These are phyloP conservation scores for Verticillium zaregamsianum DNA, from an alignment of 2,329 filamentous ascomycete genomes.

Conservation along the genomic window DNA sequence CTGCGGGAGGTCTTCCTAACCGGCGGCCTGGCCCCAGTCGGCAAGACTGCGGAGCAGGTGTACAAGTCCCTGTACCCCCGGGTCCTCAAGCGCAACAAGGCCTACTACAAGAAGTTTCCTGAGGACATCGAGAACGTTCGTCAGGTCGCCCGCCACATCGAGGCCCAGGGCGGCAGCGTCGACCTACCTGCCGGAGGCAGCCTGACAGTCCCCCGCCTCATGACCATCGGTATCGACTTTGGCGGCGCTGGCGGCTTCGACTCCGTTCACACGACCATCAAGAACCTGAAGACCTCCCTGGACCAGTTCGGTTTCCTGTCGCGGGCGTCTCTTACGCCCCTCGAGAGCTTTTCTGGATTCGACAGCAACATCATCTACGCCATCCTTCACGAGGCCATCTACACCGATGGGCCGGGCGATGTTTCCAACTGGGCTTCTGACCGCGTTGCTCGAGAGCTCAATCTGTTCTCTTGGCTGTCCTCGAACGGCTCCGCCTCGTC, in stretches of 20 bases:
- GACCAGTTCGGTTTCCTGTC: conserved; percentile 71
- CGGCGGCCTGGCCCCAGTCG: conserved; percentile 77
- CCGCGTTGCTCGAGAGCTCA: conserved; percentile 49
- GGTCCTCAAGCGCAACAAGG: conserved; percentile 66
- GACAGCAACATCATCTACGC: conserved; percentile 80
- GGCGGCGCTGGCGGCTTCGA: conserved; percentile 78
- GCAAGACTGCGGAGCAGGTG: conserved; percentile 67
- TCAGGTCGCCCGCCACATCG: conserved; percentile 61
- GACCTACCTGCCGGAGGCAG: conserved; percentile 68
- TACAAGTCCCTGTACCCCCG: conserved; percentile 70
- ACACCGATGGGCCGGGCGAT: conserved; percentile 63
- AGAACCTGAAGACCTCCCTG: conserved; percentile 68
- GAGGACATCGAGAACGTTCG: conserved; percentile 70
- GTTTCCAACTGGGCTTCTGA: conserved; percentile 73
- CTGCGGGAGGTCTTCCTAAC: conserved; percentile 79
- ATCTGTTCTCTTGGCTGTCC: conserved; percentile 49
- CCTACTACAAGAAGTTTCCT: conserved; percentile 82
- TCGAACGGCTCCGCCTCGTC: conserved; percentile 29
- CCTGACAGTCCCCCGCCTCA: conserved; percentile 69
- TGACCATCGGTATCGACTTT: conserved; percentile 74
- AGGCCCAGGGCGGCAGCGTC: conserved; percentile 46
- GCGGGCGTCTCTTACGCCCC: conserved; percentile 61
- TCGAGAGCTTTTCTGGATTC: conserved; percentile 66
- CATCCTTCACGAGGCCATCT: conserved; percentile 82
- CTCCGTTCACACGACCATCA: conserved; percentile 66